Conservation (phyloP, 1,139 yeast genomes). For the Yamadazyma atlantica region DNA sequence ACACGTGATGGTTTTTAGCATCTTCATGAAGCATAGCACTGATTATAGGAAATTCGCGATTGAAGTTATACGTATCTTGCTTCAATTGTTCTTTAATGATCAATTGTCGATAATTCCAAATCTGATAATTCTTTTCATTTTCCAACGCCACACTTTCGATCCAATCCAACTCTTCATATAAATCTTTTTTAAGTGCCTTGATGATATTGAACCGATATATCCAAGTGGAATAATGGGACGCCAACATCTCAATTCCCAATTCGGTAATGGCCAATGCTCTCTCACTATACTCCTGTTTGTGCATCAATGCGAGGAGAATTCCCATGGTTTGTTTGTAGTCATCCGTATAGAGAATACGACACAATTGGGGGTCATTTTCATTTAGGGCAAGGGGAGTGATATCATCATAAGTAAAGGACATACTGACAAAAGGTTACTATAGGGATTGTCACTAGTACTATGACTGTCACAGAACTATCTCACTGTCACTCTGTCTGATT, state of each 20-base stretch:
- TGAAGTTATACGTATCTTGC: slow-evolving; percentile 36
- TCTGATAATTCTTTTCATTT: slow-evolving; percentile 89
- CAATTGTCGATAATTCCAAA: slow-evolving; percentile 88
- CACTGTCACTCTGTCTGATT: no score
- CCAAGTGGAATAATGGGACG: slow-evolving; percentile 96
- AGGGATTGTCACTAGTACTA: no score
- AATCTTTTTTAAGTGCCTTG: slow-evolving; percentile 32
- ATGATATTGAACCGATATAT: slow-evolving; percentile 67
- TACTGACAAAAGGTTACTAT: background rate
- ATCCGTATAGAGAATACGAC: slow-evolving; percentile 75
- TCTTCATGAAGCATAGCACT: slow-evolving; percentile 73
- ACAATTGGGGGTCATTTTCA: slow-evolving; percentile 54
- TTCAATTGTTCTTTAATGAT: slow-evolving; percentile 40
- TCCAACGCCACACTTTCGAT: slow-evolving; percentile 71
- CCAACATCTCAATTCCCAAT: slow-evolving; percentile 62
- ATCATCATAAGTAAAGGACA: slow-evolving; percentile 34
- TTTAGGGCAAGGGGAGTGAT: slow-evolving; percentile 40
- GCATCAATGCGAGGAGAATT: slow-evolving; percentile 60
- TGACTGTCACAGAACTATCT: no score
- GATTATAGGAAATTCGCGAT: slow-evolving; percentile 62
- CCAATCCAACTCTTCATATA: slow-evolving; percentile 66
- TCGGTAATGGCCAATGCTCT: slow-evolving; percentile 71
- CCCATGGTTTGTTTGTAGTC: slow-evolving; percentile 68
- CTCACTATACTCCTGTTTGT: slow-evolving; percentile 59
- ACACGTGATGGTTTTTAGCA: slow-evolving; percentile 89